Evolutionary conservation across 176 grass and related monocot genomes (phyloP).

Genomic region (Coix lacrymajobi): DNA sequence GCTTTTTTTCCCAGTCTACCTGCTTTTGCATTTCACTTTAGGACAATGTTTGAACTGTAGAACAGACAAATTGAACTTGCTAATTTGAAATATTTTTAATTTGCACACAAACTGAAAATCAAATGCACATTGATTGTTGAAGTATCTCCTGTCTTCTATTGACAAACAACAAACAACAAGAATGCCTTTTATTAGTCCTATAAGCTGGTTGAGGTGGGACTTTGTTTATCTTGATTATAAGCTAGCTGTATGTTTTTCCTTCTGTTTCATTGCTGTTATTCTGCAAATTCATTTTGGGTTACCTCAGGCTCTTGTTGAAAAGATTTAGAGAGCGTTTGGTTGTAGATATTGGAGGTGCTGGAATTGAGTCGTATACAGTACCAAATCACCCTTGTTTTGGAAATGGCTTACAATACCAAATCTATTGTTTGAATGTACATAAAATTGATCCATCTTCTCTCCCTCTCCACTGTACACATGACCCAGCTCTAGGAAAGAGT

Average conservation of each 20-base stretch:
- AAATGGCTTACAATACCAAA: background rate
- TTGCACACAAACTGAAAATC: background rate
- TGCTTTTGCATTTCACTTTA: background rate
- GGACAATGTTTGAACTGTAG: background rate
- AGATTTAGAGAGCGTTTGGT: background rate
- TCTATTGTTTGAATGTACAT: background rate
- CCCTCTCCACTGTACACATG: background rate
- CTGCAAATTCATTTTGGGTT: background rate
- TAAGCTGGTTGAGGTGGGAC: background rate
- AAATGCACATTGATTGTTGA: background rate
- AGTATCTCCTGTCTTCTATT: background rate
- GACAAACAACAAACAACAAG: background rate
- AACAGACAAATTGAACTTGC: background rate
- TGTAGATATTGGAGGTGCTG: background rate
- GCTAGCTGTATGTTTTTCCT: background rate
- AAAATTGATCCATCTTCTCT: background rate
- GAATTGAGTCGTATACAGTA: background rate
- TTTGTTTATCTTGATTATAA: background rate
- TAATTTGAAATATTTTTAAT: background rate
- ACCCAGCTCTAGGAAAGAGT: too few relatives aligned
- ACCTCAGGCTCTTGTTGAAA: background rate
- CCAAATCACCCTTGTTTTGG: background rate
- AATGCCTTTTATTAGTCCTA: background rate
- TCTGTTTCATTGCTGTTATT: background rate
- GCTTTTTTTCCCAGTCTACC: background rate